Base-by-base conservation (phyloP, 352 stramenopile species). In the Phytophthora lateralis region DNA sequence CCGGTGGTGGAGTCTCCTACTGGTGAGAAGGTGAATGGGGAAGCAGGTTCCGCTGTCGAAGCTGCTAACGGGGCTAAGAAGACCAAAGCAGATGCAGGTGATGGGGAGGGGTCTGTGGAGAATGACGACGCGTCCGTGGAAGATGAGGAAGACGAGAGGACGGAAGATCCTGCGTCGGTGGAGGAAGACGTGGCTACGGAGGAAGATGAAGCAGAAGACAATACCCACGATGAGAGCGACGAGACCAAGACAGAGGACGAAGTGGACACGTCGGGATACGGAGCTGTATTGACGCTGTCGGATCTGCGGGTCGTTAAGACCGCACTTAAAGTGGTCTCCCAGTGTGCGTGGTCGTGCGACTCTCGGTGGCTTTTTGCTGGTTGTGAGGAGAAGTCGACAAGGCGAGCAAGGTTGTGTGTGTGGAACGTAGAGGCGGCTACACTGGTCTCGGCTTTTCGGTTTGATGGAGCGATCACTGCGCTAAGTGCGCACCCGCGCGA, bases 331-430 rank as follows among this genome's bases (percentile, higher is more conserved):
- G 76, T 88, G 26, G 83, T 92, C 2, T 80, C 78, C 1, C 67
- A 75, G 32, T 86, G 76, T 54, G 76, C 63, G 26, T 92, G 83
- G 83, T 89, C 80, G 26, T 92, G 79, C 26, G 71, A 92, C 45
- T 85, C 78, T 20, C 66, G 65, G 2, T 75, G 69, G 48, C 41
- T 92, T 6, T 89, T 89, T 55, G 79, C 80, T 0, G 81, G 75
- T 2, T 92, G 83, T 52, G 83, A 92, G 44, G 82, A 90, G 49
- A 89, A 89, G 45, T 70, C 64, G 39, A 90, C 69, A 11, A 71
- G 79, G 8, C 69, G 73, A 20, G 80, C 78, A 15, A 66, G 77
- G 4, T 56, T 92, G 3, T 90, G 78, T 34, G 76, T 92, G 8
- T 92, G 83, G 83, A 78, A 92, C 34, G 81, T 86, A 7, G 64